Base-by-base conservation (phyloP, 352 stramenopile genomes). In the Phytophthora kernoviae region DNA sequence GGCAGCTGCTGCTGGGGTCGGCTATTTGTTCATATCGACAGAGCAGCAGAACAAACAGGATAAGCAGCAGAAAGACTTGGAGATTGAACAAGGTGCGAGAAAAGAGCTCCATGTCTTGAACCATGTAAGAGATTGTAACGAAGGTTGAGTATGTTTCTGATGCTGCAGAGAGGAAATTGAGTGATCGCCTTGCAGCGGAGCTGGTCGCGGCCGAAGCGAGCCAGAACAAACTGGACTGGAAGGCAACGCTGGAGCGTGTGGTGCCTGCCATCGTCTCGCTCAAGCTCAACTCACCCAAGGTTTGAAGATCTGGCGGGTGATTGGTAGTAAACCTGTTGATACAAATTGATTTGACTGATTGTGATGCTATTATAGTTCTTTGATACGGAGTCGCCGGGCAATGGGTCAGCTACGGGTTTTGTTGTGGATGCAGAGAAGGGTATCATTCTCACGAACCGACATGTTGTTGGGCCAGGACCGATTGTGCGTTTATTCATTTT, bases 391-490 rank as follows among this genome's bases (percentile, higher is more conserved):
- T 88, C 76, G 1, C 82, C 91, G 11, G 88, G 86, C 26, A 97
- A 94, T 41, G 86, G 84, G 33, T 95, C 87, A 0, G 93, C 93
- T 1, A 98, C 91, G 2, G 93, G 93, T 4, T 98, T 98, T 55
- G 90, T 98, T 11, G 93, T 98, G 15, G 91, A 97, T 54, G 86
- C 87, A 1, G 81, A 96, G 68, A 85, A 80, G 49, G 91, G 93
- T 7, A 95, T 98, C 60, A 96, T 98, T 54, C 58, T 98, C 40
- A 98, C 91, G 15, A 98, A 98, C 51, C 88, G 93, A 20, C 93
- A 98, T 54, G 93, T 98, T 11, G 85, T 97, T 12, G 87, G 87
- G 4, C 81, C 88, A 12, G 87, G 87, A 22, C 87, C 84, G 1
- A 91, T 94, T 67, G 86, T 94, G 83, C 32, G 83, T 54, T 59